Conservation (phyloP, 148 eudicot species). For the Dysphania ambrosioides region DNA sequence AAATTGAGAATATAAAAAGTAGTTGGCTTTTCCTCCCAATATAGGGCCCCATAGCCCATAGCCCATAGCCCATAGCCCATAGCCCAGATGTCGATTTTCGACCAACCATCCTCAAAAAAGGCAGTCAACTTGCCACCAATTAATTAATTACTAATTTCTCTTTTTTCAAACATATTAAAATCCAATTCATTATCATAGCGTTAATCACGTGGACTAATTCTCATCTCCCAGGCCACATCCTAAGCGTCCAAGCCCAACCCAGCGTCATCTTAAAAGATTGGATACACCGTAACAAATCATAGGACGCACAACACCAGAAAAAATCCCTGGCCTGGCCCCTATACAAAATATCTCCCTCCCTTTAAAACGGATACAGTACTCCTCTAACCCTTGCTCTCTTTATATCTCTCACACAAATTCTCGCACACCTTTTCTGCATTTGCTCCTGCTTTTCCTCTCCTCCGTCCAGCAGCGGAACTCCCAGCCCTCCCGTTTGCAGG, state of each 20-base stretch:
- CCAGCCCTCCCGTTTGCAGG: slow-evolving; percentile 21
- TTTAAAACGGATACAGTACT: too few species aligned
- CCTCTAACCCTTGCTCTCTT: too few species aligned
- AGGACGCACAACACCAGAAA: not conserved
- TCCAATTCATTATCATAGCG: not conserved
- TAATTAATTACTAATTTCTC: not conserved
- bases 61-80: too few species aligned
- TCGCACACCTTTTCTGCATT: not conserved
- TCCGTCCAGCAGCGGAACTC: slow-evolving; percentile 11
- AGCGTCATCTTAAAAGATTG: not conserved
- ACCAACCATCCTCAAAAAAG: slow-evolving; percentile 20
- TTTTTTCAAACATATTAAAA: too few species aligned
- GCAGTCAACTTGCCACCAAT: slow-evolving; percentile 7
- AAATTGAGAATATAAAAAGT: not conserved
- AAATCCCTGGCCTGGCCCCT: not conserved
- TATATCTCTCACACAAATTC: too few species aligned
- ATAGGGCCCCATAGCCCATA: too few species aligned
- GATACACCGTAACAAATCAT: not conserved
- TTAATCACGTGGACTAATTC: slow-evolving; percentile 17
- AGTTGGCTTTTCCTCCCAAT: not conserved
- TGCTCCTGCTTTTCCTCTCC: slow-evolving; percentile 4
- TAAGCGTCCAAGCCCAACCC: not conserved
- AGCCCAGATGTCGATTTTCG: slow-evolving; percentile 17
- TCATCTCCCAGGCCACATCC: slow-evolving; percentile 4
- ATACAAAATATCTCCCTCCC: too few species aligned